Evolutionary conservation across 1,139 yeast genomes (phyloP).

Genomic region (Eremothecium sinecaudum): DNA sequence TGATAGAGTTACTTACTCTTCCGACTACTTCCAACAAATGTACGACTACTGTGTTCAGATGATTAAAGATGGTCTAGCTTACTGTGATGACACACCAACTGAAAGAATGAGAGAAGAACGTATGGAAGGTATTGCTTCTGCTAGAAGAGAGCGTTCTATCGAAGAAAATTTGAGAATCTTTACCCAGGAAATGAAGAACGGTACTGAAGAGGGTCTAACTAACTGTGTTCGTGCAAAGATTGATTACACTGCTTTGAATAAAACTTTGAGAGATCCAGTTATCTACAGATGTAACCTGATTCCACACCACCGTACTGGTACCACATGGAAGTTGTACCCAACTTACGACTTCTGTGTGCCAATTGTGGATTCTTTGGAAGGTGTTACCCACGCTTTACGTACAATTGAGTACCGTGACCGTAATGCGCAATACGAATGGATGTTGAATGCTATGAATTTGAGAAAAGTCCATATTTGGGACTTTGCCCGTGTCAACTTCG

Average conservation of each 20-base stretch:
- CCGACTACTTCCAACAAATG: slow-evolving; percentile 87
- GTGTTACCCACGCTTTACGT: slow-evolving; percentile 94
- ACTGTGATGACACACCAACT: slow-evolving; percentile 90
- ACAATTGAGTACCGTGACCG: slow-evolving; percentile 97
- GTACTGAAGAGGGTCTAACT: slow-evolving; percentile 81
- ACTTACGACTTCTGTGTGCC: slow-evolving; percentile 98
- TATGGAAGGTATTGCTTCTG: slow-evolving; percentile 89
- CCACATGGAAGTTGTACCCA: slow-evolving; percentile 89
- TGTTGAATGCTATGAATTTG: slow-evolving; percentile 65
- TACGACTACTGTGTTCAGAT: slow-evolving; percentile 71
- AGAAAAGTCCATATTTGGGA: slow-evolving; percentile 96
- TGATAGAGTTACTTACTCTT: slow-evolving; percentile 75
- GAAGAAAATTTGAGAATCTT: slow-evolving; percentile 84
- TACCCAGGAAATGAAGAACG: slow-evolving; percentile 84
- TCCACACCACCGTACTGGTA: slow-evolving; percentile 95
- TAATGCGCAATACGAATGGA: slow-evolving; percentile 96
- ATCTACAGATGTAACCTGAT: slow-evolving; percentile 92
- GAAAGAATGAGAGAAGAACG: slow-evolving; percentile 97
- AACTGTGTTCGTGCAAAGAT: slow-evolving; percentile 93
- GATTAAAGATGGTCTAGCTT: slow-evolving; percentile 92
- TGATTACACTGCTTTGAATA: slow-evolving; percentile 80
- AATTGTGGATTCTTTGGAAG: slow-evolving; percentile 86
- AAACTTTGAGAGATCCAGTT: slow-evolving; percentile 93
- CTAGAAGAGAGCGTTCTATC: slow-evolving; percentile 79
- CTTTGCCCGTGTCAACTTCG: slow-evolving; percentile 91